A percentile compares a stretch with the other conserved stretches of the same genome.
phyloP scores from a whole-genome alignment of 495 filamentous ascomycete genomes.

The Penicillium tannophilum region DNA sequence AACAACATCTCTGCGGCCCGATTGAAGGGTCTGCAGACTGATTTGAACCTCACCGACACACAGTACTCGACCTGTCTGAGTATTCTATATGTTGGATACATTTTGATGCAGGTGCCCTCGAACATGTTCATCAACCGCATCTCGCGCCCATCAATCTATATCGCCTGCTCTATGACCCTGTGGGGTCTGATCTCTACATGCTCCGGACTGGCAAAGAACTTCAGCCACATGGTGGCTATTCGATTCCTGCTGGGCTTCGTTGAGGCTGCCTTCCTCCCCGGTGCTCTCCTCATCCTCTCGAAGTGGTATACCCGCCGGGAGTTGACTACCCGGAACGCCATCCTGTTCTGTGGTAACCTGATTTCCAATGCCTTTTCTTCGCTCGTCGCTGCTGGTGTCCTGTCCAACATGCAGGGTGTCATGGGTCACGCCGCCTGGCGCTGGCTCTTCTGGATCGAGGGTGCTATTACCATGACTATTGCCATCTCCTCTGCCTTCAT shows the following conservation, averaged over 20 bases:
- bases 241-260: conserved; percentile 70
- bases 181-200: conserved; percentile 67
- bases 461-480: conserved; percentile 34
- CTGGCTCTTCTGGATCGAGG: conserved; percentile 66
- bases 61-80: conserved; percentile 61
- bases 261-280: conserved; percentile 49
- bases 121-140: conserved; percentile 49
- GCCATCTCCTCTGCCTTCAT: conserved; percentile 54
- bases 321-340: conserved; percentile 43
- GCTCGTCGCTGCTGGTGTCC: conserved; percentile 52
- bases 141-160: conserved; percentile 58
- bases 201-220: conserved; percentile 56
- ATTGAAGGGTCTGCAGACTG: conserved; percentile 53
- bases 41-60: conserved; percentile 45
- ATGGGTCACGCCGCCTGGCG: conserved; percentile 55
- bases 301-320: conserved; percentile 51
- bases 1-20: conserved; percentile 55
- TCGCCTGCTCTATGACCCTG: conserved; percentile 63
- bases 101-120: conserved; percentile 36
- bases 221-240: conserved; percentile 59
- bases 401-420: conserved; percentile 43
- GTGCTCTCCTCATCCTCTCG: conserved; percentile 48
- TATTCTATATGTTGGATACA: conserved; percentile 67
- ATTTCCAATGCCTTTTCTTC: conserved; percentile 68
- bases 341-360: conserved; percentile 49